Evolutionary conservation across 345 rosid species (phyloP).

Genomic region (sweet orange (Citrus sinensis)): DNA sequence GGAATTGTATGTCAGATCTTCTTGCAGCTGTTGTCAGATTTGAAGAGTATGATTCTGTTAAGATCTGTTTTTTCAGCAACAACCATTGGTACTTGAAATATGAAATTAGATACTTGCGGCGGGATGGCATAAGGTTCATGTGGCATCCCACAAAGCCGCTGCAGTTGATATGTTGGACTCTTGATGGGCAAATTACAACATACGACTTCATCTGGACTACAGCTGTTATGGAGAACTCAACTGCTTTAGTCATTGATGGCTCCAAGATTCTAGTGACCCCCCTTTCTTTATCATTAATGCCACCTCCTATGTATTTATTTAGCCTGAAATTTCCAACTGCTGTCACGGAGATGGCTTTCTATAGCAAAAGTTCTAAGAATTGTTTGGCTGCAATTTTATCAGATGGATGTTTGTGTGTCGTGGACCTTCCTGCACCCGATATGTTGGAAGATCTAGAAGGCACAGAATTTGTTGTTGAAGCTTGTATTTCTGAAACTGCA

Average conservation of each 20-base stretch:
- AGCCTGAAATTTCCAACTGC: constrained; percentile 64
- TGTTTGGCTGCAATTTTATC: constrained; percentile 68
- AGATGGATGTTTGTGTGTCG: constrained; percentile 66
- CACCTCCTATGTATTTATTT: constrained; percentile 84
- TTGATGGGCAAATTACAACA: constrained; percentile 56
- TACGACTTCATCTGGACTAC: constrained; percentile 74
- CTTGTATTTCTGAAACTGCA: constrained; percentile 42
- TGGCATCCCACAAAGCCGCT: constrained; percentile 94
- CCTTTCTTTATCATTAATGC: constrained; percentile 75
- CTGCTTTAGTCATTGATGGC: constrained; percentile 77
- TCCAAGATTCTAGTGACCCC: constrained; percentile 75
- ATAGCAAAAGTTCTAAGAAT: constrained; percentile 53
- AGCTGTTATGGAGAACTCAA: constrained; percentile 76
- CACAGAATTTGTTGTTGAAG: constrained; percentile 55
- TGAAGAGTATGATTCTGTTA: constrained; percentile 53
- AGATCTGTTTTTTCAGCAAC: constrained; percentile 86
- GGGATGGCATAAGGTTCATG: constrained; percentile 70
- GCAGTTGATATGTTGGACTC: constrained; percentile 87
- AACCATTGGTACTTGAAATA: constrained; percentile 93
- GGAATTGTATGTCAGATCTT: constrained; percentile 90
- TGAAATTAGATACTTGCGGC: constrained; percentile 57
- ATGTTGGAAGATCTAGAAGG: constrained; percentile 88
- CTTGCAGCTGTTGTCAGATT: constrained; percentile 73
- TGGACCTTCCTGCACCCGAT: constrained; percentile 68
- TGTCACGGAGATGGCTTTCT: constrained; percentile 61